Percentiles rank a stretch among this genome's conserved stretches.
Evolutionary conservation across 2,329 filamentous ascomycete species (phyloP).

Genomic region (Aspergillus clavatus): DNA sequence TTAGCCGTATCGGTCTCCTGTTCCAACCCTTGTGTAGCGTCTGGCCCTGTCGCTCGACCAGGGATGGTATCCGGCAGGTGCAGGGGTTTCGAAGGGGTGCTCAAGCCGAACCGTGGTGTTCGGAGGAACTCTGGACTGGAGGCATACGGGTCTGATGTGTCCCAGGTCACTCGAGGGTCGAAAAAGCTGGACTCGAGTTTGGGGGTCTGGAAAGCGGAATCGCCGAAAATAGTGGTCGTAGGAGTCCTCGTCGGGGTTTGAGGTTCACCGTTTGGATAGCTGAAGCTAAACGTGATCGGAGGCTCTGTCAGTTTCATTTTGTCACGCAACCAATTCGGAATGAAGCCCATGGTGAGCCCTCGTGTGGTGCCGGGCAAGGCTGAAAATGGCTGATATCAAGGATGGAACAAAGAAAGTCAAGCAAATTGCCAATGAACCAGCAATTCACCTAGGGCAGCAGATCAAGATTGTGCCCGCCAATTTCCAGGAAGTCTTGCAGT

Average conservation of each 20-base stretch:
- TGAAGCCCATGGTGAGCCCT: constrained; percentile 8
- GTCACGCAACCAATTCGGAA: constrained; percentile 6
- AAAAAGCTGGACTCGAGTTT: constrained; percentile 46
- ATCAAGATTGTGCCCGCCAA: background rate
- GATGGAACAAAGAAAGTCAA: constrained; percentile 1
- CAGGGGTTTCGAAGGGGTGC: constrained; percentile 28
- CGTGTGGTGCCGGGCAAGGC: constrained; percentile 1
- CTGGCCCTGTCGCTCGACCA: constrained; percentile 11
- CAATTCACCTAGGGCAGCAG: background rate
- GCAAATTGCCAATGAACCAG: background rate
- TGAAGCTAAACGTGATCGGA: constrained; percentile 39
- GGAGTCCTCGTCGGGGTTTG: constrained; percentile 45
- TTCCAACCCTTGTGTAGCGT: constrained; percentile 19
- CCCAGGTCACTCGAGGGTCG: constrained; percentile 44
- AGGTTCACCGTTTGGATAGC: constrained; percentile 43
- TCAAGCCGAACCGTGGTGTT: constrained; percentile 37
- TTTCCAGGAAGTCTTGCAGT: background rate
- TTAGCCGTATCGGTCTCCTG: constrained; percentile 32
- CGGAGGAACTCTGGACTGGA: constrained; percentile 44
- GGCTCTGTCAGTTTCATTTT: constrained; percentile 33
- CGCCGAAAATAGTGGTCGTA: constrained; percentile 34
- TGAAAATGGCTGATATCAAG: background rate
- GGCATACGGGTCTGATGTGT: constrained; percentile 44
- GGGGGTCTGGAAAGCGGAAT: constrained; percentile 41
- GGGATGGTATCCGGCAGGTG: constrained; percentile 12